phyloP scores from a whole-genome alignment of 2,329 filamentous ascomycete species.

The Aspergillus spinulosporus region DNA sequence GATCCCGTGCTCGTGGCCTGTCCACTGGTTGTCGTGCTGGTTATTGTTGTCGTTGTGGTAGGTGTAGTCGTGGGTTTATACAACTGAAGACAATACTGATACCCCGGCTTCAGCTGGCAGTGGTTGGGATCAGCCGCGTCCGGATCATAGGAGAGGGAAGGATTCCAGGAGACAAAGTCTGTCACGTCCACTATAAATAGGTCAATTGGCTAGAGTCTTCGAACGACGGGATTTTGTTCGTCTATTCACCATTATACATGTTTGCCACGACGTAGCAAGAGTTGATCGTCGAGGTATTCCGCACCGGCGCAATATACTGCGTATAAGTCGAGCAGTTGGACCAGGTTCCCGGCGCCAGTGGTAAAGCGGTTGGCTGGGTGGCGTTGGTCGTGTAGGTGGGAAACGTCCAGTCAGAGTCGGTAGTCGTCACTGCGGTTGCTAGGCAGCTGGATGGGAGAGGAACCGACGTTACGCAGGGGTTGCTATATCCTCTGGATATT shows the following conservation, averaged over 20 bases:
- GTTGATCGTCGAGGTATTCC: neutral
- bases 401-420: conserved; percentile 2
- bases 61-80: neutral
- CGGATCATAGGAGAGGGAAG: neutral
- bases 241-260: conserved; percentile 2
- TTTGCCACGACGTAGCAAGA: neutral
- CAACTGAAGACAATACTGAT: neutral
- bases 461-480: too few species aligned
- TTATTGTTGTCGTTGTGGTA: neutral
- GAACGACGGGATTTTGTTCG: neutral
- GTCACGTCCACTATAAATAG: neutral
- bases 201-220: neutral
- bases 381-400: neutral
- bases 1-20: neutral
- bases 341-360: conserved; percentile 7
- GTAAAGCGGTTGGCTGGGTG: conserved; percentile 2
- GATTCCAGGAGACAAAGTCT: conserved; percentile 7
- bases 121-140: neutral
- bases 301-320: neutral
- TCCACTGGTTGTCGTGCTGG: neutral
- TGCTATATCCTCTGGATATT: too few species aligned
- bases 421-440: neutral
- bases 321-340: conserved; percentile 9
- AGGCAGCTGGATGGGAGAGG: neutral
- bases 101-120: neutral